Base-by-base conservation (phyloP, 495 filamentous ascomycete species). In the Xylaria palmicola region DNA sequence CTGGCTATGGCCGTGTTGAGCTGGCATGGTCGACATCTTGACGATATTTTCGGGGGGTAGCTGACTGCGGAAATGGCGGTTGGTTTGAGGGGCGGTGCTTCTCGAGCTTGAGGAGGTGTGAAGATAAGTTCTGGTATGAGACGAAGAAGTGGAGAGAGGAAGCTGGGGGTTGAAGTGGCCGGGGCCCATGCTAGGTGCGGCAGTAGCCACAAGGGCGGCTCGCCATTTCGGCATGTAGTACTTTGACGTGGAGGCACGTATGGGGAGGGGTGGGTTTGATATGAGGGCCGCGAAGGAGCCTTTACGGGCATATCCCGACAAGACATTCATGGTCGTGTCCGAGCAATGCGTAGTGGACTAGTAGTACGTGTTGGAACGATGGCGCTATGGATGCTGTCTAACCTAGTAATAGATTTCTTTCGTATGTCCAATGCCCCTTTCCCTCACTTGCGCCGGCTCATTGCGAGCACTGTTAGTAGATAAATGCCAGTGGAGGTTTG, bases 1-100 rank as follows among this genome's bases (percentile, higher is more conserved):
- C 74, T 85, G 82, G 62, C 72, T 81, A 63, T 85, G 82, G 71
- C 79, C 77, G 71, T 77, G 73, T 65, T 64, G 73, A 10, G 78
- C 79, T 53, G 74, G 75, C 78, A 81, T 80, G 19, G 78, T 74
- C 58, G 79, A 80, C 79, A 81, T 81, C 27, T 66, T 79, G 74
- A 72, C 74, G 63, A 57, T 54, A 56, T 61, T 44, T 57, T 29
- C 49, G 13, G 55, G 40, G 9, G 48, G 39, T 1, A 43, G 45
- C 54, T 59, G 39, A 22, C n/a, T 30, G 17, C 20, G 32, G 17
- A 37, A 20, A n/a, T 29, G 1, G 17, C 29, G 5, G 22, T 4
- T 39, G 27, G 50, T 47, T 15, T 27, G 49, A n/a, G 58, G 36
- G 19, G n/a, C 15, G 58, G 54, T 45, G 49, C 39, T 45, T 27